Percentiles rank a stretch among this genome's conserved stretches.
Conservation (phyloP, 2,329 filamentous ascomycete species). For the Boeremia exigua region DNA sequence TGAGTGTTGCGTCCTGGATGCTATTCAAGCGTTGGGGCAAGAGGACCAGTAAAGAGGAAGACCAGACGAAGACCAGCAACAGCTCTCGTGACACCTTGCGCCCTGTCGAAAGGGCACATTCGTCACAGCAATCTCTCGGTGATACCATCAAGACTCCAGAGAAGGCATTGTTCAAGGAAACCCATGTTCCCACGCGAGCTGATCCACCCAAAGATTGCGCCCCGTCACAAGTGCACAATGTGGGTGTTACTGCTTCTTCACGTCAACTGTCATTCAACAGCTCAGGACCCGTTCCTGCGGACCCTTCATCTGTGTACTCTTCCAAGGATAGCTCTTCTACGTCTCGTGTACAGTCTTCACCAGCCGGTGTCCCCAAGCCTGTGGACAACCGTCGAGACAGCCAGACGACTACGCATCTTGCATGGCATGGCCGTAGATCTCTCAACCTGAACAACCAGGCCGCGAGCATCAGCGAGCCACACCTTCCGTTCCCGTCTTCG, state of each 20-base stretch:
- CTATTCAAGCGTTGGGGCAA: conserved; percentile 29
- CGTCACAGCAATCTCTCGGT: conserved; percentile 1
- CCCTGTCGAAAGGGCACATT: neutral
- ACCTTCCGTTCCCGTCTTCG: conserved; percentile 16
- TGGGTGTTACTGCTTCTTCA: neutral
- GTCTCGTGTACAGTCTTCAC: conserved; percentile 23
- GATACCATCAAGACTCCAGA: conserved; percentile 20
- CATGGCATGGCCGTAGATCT: conserved; percentile 33
- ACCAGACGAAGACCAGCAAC: conserved; percentile 4
- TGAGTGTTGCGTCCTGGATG: conserved; percentile 36
- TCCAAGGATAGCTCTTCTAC: conserved; percentile 26
- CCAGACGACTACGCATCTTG: conserved; percentile 45
- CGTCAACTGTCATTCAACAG: conserved; percentile 25
- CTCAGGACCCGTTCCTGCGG: conserved; percentile 17
- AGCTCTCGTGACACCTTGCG: conserved; percentile 12
- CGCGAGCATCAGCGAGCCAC: conserved; percentile 15
- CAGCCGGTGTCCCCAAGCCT: conserved; percentile 14
- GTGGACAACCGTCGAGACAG: conserved; percentile 35
- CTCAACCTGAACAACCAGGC: conserved; percentile 11
- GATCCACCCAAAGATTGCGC: conserved; percentile 6
- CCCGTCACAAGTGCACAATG: conserved; percentile 7
- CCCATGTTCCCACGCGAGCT: conserved; percentile 5
- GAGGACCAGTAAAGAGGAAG: conserved; percentile 16
- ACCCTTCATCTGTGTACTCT: conserved; percentile 36
- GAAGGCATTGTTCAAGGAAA: conserved; percentile 19